Evolutionary conservation across 2,329 filamentous ascomycete genomes (phyloP).

Genomic region (Penicillium occitanis): DNA sequence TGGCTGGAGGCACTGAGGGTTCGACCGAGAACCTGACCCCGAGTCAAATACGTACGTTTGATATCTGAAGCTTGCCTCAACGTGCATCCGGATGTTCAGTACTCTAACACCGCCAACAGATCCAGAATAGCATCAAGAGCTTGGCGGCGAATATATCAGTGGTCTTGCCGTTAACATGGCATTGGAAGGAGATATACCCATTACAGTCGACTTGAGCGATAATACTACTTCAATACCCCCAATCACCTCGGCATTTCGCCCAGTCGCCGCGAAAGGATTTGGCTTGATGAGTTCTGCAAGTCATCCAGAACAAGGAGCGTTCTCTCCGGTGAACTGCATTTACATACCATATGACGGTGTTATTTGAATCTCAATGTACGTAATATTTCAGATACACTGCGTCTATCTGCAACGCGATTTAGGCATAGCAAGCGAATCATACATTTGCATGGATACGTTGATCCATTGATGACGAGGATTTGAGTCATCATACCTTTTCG

Average conservation of each 20-base stretch:
- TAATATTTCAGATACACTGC: background rate
- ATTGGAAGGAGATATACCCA: background rate
- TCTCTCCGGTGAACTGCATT: slow-evolving; percentile 11
- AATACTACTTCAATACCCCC: background rate
- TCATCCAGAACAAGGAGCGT: background rate
- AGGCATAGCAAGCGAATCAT: background rate
- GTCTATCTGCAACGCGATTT: background rate
- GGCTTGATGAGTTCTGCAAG: background rate
- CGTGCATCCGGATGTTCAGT: background rate
- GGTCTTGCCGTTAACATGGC: background rate
- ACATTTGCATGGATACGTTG: background rate
- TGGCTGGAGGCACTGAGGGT: background rate
- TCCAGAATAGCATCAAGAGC: slow-evolving; percentile 14
- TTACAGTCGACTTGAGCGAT: background rate
- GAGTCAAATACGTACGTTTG: background rate
- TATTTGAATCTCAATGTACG: background rate
- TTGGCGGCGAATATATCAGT: background rate
- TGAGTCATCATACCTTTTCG: background rate
- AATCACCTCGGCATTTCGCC: background rate
- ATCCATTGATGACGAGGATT: background rate
- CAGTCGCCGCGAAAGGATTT: background rate
- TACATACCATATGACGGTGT: slow-evolving; percentile 3
- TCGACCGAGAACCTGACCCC: background rate
- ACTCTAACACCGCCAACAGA: background rate
- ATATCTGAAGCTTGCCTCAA: background rate